A percentile compares a stretch with the other conserved stretches of the same genome.
Evolutionary conservation across 306 rosid genomes (phyloP).

Genomic region (Trifolium fragiferum): DNA sequence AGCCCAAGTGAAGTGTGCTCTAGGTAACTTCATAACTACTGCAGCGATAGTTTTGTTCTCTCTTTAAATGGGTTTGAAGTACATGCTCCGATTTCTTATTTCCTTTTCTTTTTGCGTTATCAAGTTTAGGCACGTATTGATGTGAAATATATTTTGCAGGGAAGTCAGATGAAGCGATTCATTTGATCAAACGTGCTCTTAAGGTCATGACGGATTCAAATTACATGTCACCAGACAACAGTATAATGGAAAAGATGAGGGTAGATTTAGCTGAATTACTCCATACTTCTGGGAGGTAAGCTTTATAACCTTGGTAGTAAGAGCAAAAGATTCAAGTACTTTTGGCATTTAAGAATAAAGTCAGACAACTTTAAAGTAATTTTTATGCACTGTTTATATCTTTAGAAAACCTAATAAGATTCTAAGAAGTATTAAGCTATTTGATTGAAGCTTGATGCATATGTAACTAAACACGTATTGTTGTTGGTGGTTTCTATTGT

Average conservation of each 20-base stretch:
- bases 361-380: not conserved
- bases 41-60: not conserved
- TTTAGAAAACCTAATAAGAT: not conserved
- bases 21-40: constrained; percentile 56
- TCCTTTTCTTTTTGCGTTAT: not conserved
- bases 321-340: constrained; percentile 16
- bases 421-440: not conserved
- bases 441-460: constrained; percentile 14
- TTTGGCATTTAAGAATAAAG: constrained; percentile 22
- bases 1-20: constrained; percentile 83
- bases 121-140: constrained; percentile 9
- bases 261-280: constrained; percentile 85
- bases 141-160: constrained; percentile 54
- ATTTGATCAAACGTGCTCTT: constrained; percentile 67
- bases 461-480: constrained; percentile 30
- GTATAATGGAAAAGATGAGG: constrained; percentile 77
- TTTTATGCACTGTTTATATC: not conserved
- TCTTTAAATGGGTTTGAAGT: constrained; percentile 3
- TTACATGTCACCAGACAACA: constrained; percentile 72
- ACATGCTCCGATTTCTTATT: not conserved
- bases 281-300: constrained; percentile 81
- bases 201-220: constrained; percentile 71
- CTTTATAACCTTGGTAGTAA: constrained; percentile 34
- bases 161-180: constrained; percentile 77
- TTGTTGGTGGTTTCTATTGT: constrained; percentile 32